phyloP scores from a whole-genome alignment of 2,329 filamentous ascomycete genomes.

The Byssochlamys sp. region DNA sequence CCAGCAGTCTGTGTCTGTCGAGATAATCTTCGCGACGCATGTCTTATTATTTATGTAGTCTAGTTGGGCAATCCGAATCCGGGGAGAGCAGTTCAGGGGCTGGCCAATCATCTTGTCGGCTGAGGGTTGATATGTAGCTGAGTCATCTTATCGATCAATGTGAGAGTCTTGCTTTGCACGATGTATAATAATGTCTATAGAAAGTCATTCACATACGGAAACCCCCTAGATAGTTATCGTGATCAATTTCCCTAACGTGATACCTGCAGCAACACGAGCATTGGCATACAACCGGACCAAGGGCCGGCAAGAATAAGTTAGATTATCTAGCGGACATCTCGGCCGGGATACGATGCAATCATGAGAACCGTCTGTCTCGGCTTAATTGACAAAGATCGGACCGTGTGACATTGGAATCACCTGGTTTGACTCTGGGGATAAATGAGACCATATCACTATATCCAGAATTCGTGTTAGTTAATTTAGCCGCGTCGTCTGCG shows the following conservation, averaged over 20 bases:
- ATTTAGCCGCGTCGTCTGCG: not conserved
- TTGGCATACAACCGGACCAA: no score
- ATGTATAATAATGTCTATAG: no score
- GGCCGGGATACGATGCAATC: not conserved
- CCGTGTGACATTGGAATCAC: not conserved
- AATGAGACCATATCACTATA: no score
- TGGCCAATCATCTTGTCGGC: not conserved
- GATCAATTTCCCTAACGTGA: no score
- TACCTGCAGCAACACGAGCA: no score
- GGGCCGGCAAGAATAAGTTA: no score
- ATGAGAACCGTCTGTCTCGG: not conserved
- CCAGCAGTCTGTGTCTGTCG: not conserved
- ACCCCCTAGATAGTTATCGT: no score
- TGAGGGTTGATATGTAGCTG: not conserved
- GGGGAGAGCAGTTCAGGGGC: not conserved
- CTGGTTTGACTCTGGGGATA: not conserved
- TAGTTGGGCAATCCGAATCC: not conserved
- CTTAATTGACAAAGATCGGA: not conserved
- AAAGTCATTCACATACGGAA: no score
- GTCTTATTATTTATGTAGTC: no score
- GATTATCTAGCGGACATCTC: not conserved
- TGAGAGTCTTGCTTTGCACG: no score
- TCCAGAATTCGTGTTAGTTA: not conserved
- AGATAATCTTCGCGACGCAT: not conserved
- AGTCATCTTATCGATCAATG: not conserved